phyloP scores from a whole-genome alignment of 192 early-diverging fungal species.

The Piromyces sp. region DNA sequence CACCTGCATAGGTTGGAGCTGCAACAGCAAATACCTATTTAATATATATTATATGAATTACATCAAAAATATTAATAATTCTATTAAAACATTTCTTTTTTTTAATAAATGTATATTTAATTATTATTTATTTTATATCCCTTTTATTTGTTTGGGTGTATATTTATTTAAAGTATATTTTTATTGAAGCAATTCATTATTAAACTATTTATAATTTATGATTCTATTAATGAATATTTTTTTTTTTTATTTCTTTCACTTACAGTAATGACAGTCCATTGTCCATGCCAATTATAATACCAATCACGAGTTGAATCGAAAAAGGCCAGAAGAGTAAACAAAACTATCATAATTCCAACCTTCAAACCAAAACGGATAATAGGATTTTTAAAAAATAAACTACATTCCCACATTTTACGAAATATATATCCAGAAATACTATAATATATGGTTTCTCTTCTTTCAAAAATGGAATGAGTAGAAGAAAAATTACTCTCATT shows the following conservation, averaged over 20 bases:
- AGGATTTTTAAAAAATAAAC: not conserved
- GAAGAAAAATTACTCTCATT: not conserved
- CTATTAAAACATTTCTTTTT: no score
- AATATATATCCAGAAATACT: not conserved
- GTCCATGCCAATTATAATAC: not conserved
- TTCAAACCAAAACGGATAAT: not conserved
- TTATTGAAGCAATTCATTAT: not conserved
- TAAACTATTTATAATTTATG: no score
- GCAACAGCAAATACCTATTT: not conserved
- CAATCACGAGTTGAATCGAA: not conserved
- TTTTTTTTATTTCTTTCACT: not conserved
- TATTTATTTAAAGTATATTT: not conserved
- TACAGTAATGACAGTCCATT: not conserved
- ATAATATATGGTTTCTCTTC: not conserved
- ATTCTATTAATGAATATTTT: no score
- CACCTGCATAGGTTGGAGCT: not conserved
- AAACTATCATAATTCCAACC: not conserved
- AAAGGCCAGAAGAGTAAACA: not conserved
- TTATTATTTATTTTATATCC: no score
- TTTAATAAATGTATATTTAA: no score
- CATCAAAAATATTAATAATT: no score
- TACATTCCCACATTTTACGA: not conserved
- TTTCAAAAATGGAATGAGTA: not conserved
- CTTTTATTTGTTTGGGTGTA: no score
- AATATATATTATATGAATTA: no score